Evolutionary conservation across 2,329 filamentous ascomycete species (phyloP), one percentile per base, ranked within the genome.

Genomic region (Verticillium longisporum): DNA sequence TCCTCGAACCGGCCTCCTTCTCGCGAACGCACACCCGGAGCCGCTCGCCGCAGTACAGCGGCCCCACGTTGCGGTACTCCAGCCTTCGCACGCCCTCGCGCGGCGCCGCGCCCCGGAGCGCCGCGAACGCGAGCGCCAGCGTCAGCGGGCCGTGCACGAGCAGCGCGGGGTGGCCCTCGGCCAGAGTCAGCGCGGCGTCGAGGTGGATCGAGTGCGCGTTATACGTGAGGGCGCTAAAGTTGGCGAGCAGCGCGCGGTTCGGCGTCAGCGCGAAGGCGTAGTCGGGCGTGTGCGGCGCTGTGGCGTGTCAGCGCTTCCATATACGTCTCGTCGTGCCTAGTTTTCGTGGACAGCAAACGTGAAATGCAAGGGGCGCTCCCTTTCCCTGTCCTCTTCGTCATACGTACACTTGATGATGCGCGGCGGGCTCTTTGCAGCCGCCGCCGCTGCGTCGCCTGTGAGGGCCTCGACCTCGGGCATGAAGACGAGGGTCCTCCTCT

Each of bases 181-280:
- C 78, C 13, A 83, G 58, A 87, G 87, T 74, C 91, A 96, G 54
- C 5, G 81, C 70, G 1, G 81, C 83, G 72, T 97, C 90, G 26
- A 96, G 81, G 75, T 99, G 95, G 67, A 99, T 97, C 15, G 83
- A 81, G 74, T 99, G 95, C 1, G 92, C 91, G 74, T 99, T 99
- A 79, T 92, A 93, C 2, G 90, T 94, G 37, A 99, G 83, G 0
- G 92, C 92, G 21, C 90, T 95, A 79, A 94, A 98, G 62, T 93
- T 87, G 77, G 96, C 97, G 60, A 99, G 85, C 4, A 97, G 83
- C 4, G 83, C 78, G 2, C 84, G 79, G 2, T 88, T 87, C 1
- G 92, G 91, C 0, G 76, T 83, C 31, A 97, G 75, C 0, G 77
- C 76, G 66, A 89, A 70, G 26, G 70, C 70, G 63, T 75, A 73